Evolutionary conservation across 495 filamentous ascomycete species (phyloP).

Genomic region (Hypoxylon lenormandii): DNA sequence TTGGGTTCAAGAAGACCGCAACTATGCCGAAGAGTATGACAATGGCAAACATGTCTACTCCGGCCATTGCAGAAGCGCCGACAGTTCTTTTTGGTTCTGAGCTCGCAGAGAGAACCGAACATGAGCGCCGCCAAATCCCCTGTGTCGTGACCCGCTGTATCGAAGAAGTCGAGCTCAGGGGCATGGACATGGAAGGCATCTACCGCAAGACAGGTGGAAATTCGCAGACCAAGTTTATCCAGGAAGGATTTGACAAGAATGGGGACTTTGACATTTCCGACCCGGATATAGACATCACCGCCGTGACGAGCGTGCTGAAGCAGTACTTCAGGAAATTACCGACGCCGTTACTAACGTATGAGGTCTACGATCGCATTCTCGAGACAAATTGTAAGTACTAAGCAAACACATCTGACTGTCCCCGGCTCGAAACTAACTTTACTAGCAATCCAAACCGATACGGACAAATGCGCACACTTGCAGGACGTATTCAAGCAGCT

Average conservation of each 20-base stretch:
- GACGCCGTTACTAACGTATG: slow-evolving; percentile 88
- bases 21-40: slow-evolving; percentile 64
- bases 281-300: slow-evolving; percentile 91
- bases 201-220: slow-evolving; percentile 97
- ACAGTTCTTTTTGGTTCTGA: slow-evolving; percentile 89
- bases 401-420: slow-evolving; percentile 1
- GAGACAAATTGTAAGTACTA: slow-evolving; percentile 73
- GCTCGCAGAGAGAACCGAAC: slow-evolving; percentile 84
- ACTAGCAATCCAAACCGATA: slow-evolving; percentile 65
- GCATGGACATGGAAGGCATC: slow-evolving; percentile 98
- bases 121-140: slow-evolving; percentile 89
- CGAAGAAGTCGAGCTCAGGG: slow-evolving; percentile 94
- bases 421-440: slow-evolving; percentile 31
- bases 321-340: slow-evolving; percentile 98
- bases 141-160: slow-evolving; percentile 93
- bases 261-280: slow-evolving; percentile 92
- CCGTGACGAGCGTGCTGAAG: slow-evolving; percentile 94
- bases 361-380: slow-evolving; percentile 88
- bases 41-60: slow-evolving; percentile 64
- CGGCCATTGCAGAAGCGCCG: slow-evolving; percentile 67
- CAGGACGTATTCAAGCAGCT: slow-evolving; percentile 77
- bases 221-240: slow-evolving; percentile 84
- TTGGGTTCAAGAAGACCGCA: slow-evolving; percentile 72
- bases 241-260: slow-evolving; percentile 87
- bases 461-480: slow-evolving; percentile 74